Base-by-base conservation (phyloP, 106 monocot species). In the Iris macrosiphon region DNA sequence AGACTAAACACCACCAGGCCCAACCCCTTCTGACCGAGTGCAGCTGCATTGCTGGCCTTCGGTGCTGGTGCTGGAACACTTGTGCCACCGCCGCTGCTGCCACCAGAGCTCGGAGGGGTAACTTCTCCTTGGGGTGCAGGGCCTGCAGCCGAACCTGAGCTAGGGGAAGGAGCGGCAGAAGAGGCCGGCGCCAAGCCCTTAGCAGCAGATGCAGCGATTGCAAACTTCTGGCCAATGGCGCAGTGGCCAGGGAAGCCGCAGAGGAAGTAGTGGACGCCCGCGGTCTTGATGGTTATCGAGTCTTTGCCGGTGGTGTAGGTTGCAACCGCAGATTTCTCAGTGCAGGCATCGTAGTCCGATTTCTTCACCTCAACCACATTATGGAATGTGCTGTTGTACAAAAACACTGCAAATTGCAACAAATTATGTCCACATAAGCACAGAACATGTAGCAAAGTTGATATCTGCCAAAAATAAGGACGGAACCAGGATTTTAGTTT, bases 391-490 rank as follows among this genome's bases (percentile, higher is more conserved):
- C 62, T 69, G 68, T 76, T 69, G 80, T 85, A 85, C 45, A 37
- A 46, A 39, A 88, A 88, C 53, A 76, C 88, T 88, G 68, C 63
- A 57, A n/a, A n/a, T n/a, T n/a, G n/a, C n/a, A n/a, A n/a, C n/a
- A n/a, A n/a, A n/a, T n/a, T n/a, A n/a, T n/a, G n/a, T n/a, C n/a
- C n/a, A n/a, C n/a, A n/a, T n/a, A n/a, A n/a, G n/a, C n/a, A n/a
- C n/a, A n/a, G n/a, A n/a, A n/a, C n/a, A n/a, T n/a, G n/a, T n/a
- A n/a, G n/a, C n/a, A n/a, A n/a, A n/a, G n/a, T n/a, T n/a, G n/a
- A n/a, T n/a, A n/a, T n/a, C n/a, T n/a, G n/a, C n/a, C n/a, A n/a
- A n/a, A n/a, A n/a, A n/a, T n/a, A n/a, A n/a, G n/a, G n/a, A n/a
- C n/a, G n/a, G n/a, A n/a, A n/a, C n/a, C n/a, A n/a, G n/a, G n/a